Evolutionary conservation across 345 rosid genomes (phyloP).

Genomic region (Populus deltoides): DNA sequence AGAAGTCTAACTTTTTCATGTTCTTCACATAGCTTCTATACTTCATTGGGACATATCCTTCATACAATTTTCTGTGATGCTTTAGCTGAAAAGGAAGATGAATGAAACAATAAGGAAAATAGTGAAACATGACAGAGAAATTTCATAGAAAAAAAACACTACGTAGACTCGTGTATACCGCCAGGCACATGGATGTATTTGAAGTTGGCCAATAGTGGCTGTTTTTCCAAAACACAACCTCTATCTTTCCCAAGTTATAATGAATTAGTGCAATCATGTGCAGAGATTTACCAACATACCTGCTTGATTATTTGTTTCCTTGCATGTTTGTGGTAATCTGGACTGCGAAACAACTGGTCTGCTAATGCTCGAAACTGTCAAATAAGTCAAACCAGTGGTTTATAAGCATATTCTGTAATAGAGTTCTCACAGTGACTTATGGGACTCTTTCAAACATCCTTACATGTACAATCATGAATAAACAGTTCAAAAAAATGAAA

Average conservation of each 20-base stretch:
- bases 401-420: not conserved
- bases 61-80: slow-evolving; percentile 63
- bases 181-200: not conserved
- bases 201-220: not conserved
- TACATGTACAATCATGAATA: not conserved
- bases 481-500: not conserved
- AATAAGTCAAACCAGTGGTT: not conserved
- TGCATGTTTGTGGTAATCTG: slow-evolving; percentile 77
- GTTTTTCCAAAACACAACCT: not conserved
- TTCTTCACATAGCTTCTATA: slow-evolving; percentile 73
- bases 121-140: not conserved
- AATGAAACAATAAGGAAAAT: not conserved
- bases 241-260: not conserved
- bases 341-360: slow-evolving; percentile 80
- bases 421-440: not conserved
- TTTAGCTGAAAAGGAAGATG: slow-evolving; percentile 57
- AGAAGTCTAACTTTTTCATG: slow-evolving; percentile 80
- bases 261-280: not conserved
- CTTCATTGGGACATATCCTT: slow-evolving; percentile 84
- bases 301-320: slow-evolving; percentile 79
- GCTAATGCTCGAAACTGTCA: slow-evolving; percentile 90
- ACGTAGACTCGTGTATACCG: not conserved
- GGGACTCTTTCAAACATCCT: not conserved
- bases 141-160: not conserved
- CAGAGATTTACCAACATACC: slow-evolving; percentile 39